phyloP scores from a whole-genome alignment of 2,329 filamentous ascomycete genomes.

The Exophiala mesophila region DNA sequence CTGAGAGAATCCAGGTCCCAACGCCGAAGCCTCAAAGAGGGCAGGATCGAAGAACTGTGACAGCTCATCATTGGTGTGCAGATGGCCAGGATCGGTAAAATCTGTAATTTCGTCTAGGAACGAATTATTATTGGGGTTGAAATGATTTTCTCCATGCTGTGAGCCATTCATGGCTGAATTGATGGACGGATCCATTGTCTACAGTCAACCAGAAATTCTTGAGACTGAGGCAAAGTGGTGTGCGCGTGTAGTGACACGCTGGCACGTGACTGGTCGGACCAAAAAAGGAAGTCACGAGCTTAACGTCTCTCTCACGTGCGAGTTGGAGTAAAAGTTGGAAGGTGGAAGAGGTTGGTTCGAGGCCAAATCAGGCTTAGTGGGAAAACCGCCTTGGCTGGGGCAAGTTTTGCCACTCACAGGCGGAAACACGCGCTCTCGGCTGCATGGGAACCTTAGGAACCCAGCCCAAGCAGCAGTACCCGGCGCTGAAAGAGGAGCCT shows the following conservation, averaged over 20 bases:
- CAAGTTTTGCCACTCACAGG: conserved; percentile 22
- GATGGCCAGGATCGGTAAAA: conserved; percentile 8
- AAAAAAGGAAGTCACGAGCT: too few relatives aligned
- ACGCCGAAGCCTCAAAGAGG: conserved; percentile 21
- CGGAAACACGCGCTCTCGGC: conserved; percentile 19
- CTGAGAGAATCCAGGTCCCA: conserved; percentile 18
- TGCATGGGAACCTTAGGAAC: conserved; percentile 10
- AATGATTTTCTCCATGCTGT: conserved; percentile 15
- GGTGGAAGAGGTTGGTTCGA: not conserved
- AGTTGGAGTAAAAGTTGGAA: not conserved
- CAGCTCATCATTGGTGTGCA: conserved; percentile 21
- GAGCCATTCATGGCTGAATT: conserved; percentile 15
- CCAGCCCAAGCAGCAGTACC: conserved; percentile 8
- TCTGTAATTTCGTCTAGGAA: conserved; percentile 21
- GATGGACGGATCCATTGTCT: conserved; percentile 18
- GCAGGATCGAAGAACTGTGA: conserved; percentile 23
- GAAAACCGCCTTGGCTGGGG: conserved; percentile 14
- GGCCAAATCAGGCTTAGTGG: not conserved
- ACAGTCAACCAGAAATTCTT: too few relatives aligned
- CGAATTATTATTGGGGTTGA: conserved; percentile 12
- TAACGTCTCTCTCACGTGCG: too few relatives aligned
- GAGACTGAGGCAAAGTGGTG: not conserved
- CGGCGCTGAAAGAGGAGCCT: conserved; percentile 6
- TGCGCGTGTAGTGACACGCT: not conserved
- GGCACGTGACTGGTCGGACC: too few relatives aligned